These are phyloP conservation scores for Vickermania spadyakhi DNA, from an alignment of 208 protist species.

Conservation along the genomic window DNA sequence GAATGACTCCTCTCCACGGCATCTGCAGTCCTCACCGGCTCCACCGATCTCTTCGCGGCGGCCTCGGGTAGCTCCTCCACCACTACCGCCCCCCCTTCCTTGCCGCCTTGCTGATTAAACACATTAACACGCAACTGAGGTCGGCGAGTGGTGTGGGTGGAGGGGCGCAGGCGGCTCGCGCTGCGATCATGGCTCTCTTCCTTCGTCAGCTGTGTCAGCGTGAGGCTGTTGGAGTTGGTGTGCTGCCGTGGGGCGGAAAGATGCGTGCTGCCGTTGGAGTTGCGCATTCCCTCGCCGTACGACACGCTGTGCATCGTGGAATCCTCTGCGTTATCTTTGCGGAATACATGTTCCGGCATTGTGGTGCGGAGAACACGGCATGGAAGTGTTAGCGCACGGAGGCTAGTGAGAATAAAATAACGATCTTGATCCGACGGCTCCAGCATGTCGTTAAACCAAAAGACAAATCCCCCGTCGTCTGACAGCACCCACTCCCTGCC, in stretches of 20 bases:
- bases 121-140: background rate
- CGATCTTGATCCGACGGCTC: constrained; percentile 58
- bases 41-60: background rate
- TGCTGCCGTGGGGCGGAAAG: background rate
- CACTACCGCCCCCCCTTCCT: background rate
- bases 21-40: no score
- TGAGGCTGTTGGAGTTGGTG: constrained; percentile 5
- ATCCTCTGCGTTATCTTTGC: constrained; percentile 20
- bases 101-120: background rate
- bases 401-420: constrained; percentile 59
- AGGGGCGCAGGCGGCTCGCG: background rate
- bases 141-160: background rate
- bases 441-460: constrained; percentile 58
- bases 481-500: constrained; percentile 33
- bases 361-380: constrained; percentile 27
- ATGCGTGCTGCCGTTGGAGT: background rate
- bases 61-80: background rate
- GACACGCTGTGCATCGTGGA: background rate
- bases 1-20: no score
- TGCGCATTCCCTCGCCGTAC: constrained; percentile 1
- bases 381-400: constrained; percentile 33
- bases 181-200: constrained; percentile 8
- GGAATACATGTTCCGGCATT: constrained; percentile 47
- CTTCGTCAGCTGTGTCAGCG: constrained; percentile 3
- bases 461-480: constrained; percentile 64